Evolutionary conservation across 345 rosid genomes (phyloP).

Genomic region (Boechera divaricarpa): DNA sequence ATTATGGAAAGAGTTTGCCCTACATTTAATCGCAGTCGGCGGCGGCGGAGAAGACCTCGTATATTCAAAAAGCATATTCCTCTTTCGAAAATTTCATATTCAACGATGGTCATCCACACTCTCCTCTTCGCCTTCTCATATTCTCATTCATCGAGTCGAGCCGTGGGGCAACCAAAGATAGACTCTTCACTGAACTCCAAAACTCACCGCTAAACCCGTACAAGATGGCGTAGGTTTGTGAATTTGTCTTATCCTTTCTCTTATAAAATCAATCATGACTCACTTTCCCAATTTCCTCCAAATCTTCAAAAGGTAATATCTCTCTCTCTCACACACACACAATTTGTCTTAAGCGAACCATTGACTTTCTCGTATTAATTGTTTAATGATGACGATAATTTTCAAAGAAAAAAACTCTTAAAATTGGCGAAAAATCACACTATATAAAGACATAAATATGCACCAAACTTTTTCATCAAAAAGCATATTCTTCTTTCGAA

Average conservation of each 20-base stretch:
- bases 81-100: not conserved
- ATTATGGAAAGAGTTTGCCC: too few relatives aligned
- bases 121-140: constrained; percentile 21
- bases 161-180: not conserved
- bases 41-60: too few relatives aligned
- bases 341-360: not conserved
- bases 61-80: too few relatives aligned
- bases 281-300: not conserved
- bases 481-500: not conserved
- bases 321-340: not conserved
- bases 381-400: too few relatives aligned
- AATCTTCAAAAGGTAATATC: not conserved
- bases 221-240: constrained; percentile 45
- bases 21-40: too few relatives aligned
- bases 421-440: not conserved
- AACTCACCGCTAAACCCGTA: constrained; percentile 43
- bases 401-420: not conserved
- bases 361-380: not conserved
- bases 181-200: constrained; percentile 51
- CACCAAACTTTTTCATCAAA: not conserved
- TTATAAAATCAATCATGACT: not conserved
- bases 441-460: not conserved
- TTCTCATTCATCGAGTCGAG: constrained; percentile 10
- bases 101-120: constrained; percentile 25
- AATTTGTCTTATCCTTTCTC: not conserved